These are phyloP conservation scores for Taphrina flavorubra DNA, from an alignment of 1,139 yeast species.

Conservation along the genomic window DNA sequence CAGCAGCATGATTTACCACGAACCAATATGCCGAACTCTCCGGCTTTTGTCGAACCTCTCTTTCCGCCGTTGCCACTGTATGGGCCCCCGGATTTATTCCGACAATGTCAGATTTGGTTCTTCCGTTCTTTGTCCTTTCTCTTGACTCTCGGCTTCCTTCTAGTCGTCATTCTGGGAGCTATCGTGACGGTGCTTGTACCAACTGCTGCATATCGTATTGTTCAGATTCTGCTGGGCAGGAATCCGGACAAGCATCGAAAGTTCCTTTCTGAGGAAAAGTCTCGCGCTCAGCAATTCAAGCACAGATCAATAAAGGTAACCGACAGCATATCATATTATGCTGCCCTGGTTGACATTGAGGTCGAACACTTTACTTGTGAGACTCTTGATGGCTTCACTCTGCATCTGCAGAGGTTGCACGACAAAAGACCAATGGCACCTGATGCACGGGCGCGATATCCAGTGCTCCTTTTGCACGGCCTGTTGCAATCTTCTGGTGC, in stretches of 20 bases:
- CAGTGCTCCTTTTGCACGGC: slow-evolving; percentile 82
- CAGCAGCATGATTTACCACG: slow-evolving; percentile 5
- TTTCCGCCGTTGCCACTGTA: slow-evolving; percentile 32
- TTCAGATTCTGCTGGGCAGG: neutral
- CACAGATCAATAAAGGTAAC: slow-evolving; percentile 53
- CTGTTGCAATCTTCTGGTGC: slow-evolving; percentile 85
- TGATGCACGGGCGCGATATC: slow-evolving; percentile 52
- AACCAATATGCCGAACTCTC: slow-evolving; percentile 9
- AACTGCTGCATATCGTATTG: neutral
- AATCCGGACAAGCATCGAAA: slow-evolving; percentile 41
- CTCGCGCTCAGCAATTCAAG: slow-evolving; percentile 39
- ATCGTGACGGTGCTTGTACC: slow-evolving; percentile 19
- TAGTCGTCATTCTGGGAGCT: slow-evolving; percentile 27
- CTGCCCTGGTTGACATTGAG: slow-evolving; percentile 63
- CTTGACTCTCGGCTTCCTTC: slow-evolving; percentile 15
- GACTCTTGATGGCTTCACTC: slow-evolving; percentile 77
- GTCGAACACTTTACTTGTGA: slow-evolving; percentile 64
- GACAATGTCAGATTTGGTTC: slow-evolving; percentile 8
- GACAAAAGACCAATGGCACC: slow-evolving; percentile 24
- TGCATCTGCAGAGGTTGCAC: slow-evolving; percentile 50
- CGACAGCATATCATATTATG: slow-evolving; percentile 68
- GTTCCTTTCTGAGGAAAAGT: slow-evolving; percentile 41
- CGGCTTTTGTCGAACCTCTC: slow-evolving; percentile 24
- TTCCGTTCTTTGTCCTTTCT: slow-evolving; percentile 15
- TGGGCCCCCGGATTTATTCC: slow-evolving; percentile 23